Conservation (phyloP, 1,284 basidiomycete genomes). For the Trametes sp. region DNA sequence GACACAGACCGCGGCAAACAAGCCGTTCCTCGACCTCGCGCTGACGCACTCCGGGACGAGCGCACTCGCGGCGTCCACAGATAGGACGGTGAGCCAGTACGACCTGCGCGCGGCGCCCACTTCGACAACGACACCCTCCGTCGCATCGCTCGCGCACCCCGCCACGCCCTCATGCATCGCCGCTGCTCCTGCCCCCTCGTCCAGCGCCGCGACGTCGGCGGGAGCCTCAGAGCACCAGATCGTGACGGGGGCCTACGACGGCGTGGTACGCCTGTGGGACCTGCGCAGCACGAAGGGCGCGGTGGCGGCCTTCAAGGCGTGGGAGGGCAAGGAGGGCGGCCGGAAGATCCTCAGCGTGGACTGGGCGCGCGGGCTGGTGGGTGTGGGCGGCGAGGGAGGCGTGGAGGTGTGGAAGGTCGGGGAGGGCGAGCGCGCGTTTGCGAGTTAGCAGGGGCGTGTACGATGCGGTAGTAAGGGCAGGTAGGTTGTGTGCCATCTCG, state of each 20-base stretch:
- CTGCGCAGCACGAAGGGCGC: constrained; percentile 71
- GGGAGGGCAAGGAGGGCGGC: constrained; percentile 50
- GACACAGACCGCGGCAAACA: constrained; percentile 67
- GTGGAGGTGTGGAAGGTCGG: constrained; percentile 81
- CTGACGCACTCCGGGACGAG: constrained; percentile 51
- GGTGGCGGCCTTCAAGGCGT: constrained; percentile 72
- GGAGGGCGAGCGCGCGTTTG: constrained; percentile 35
- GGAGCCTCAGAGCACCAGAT: constrained; percentile 72
- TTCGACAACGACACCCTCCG: constrained; percentile 51
- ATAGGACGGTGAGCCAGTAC: constrained; percentile 71
- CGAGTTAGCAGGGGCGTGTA: neutral
- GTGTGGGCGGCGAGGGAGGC: constrained; percentile 85
- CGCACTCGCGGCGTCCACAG: constrained; percentile 68
- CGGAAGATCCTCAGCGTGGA: constrained; percentile 83
- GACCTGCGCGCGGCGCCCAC: constrained; percentile 61
- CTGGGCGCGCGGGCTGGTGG: constrained; percentile 78
- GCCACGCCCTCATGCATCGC: constrained; percentile 80
- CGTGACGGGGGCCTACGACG: constrained; percentile 85
- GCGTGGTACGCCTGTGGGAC: constrained; percentile 88
- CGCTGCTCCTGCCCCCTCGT: constrained; percentile 36
- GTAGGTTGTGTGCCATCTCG: no score
- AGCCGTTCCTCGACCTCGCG: constrained; percentile 71
- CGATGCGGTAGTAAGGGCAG: no score
- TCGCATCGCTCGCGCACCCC: constrained; percentile 67
- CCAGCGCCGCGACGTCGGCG: constrained; percentile 36